phyloP scores from a whole-genome alignment of 495 filamentous ascomycete genomes.

The Durotheca rogersii region DNA sequence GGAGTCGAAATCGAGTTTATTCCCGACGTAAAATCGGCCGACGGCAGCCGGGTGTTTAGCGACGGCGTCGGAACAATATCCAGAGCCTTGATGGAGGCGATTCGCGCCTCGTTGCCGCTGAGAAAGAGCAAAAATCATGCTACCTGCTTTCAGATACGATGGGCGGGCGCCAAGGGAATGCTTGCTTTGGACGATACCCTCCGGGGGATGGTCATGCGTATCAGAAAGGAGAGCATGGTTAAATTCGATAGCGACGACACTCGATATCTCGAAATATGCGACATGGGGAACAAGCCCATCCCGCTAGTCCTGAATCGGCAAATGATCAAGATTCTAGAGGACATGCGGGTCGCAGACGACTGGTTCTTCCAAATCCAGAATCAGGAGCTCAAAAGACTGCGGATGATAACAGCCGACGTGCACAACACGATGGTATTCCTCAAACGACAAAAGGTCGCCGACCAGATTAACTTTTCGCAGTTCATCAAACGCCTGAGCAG shows the following conservation, averaged over 20 bases:
- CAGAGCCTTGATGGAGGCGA: constrained; percentile 48
- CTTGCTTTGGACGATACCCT: constrained; percentile 64
- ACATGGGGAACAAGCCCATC: constrained; percentile 61
- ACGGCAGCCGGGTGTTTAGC: constrained; percentile 61
- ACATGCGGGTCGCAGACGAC: constrained; percentile 53
- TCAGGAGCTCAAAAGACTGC: constrained; percentile 56
- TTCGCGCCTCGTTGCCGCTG: constrained; percentile 49
- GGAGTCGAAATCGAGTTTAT: constrained; percentile 40
- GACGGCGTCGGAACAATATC: constrained; percentile 80
- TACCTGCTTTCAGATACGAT: constrained; percentile 71
- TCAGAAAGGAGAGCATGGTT: constrained; percentile 69
- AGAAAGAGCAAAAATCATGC: constrained; percentile 50
- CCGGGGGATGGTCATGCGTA: constrained; percentile 50
- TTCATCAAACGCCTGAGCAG: constrained; percentile 57
- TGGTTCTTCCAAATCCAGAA: constrained; percentile 65
- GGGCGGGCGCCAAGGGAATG: constrained; percentile 71
- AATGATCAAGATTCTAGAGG: constrained; percentile 81
- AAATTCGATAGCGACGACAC: constrained; percentile 65
- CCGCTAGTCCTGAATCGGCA: constrained; percentile 72
- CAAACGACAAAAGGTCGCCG: constrained; percentile 53
- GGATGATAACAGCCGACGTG: constrained; percentile 52
- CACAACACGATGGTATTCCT: constrained; percentile 65
- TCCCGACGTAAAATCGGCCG: constrained; percentile 39
- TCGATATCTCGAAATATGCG: constrained; percentile 71
- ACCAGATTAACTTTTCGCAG: constrained; percentile 54